Evolutionary conservation across 2,329 filamentous ascomycete species (phyloP), one percentile per base, ranked within the genome.

Genomic region (Cercospora sp.): DNA sequence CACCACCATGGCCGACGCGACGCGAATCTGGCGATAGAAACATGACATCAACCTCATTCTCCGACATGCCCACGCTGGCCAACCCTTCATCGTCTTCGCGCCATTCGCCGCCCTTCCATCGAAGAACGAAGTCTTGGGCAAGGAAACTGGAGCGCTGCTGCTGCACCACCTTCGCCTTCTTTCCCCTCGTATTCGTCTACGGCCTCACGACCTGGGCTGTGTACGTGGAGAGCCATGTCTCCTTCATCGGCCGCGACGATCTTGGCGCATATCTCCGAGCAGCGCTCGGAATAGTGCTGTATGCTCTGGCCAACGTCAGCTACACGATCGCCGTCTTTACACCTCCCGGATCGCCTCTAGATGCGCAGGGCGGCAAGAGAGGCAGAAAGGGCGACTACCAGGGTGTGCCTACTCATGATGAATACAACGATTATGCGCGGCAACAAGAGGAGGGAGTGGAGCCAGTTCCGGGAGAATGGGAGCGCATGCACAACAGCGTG

Each of bases 291-390:
- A 79, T 94, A 70, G 68, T 86, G 36, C 85, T 98, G 69, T 98
- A 94, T 77, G 73, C 87, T 64, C 84, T 97, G 75, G 88, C 96
- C 70, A 94, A 95, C 79, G 91, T 90, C 86, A 94, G 88, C 75
- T 99, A 99, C 82, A 95, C 92, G 0, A 89, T 90, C 55, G 95
- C 95, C 75, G 94, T 98, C 71, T 97, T 98, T 82, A 97, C 93
- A 26, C 88, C 91, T 71, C 94, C 95, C 5, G 95, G 95, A 55
- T 89, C 87, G 57, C 88, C 89, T 9, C 76, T 87, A 55, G 79
- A 78, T 70, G 16, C 23, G 5, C 62, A 64, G 51, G 62, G 62
- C 13, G 72, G 62, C 28, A 31, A 60, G 45, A 12, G 60, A 55
- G 31, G 48, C n/a, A 69, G 69, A 53, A 75, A 73, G 61, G 67